Conservation (phyloP, 768 basidiomycete genomes). For the Xerocomellus dryophilus region DNA sequence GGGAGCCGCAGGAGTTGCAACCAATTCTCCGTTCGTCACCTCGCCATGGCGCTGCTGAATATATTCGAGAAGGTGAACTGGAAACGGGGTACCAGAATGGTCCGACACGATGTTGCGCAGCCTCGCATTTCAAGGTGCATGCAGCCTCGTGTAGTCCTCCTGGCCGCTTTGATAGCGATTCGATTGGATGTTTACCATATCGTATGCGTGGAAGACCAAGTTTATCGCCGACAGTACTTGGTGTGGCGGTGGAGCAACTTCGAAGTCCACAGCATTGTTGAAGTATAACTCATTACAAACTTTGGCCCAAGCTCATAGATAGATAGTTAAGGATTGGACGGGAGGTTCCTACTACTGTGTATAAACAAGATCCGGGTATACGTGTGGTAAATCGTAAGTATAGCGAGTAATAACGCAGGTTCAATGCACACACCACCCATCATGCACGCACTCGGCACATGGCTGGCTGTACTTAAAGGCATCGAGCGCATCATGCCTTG, state of each 20-base stretch:
- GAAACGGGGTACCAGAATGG: constrained; percentile 8
- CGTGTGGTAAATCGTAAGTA: constrained; percentile 16
- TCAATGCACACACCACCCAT: neutral
- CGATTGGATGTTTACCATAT: neutral
- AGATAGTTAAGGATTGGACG: constrained; percentile 3
- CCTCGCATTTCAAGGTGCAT: constrained; percentile 2
- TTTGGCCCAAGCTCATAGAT: neutral
- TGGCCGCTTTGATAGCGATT: constrained; percentile 12
- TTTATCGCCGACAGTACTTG: neutral
- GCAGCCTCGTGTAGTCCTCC: constrained; percentile 26
- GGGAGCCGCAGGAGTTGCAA: neutral
- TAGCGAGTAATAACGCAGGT: constrained; percentile 7
- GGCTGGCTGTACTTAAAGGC: constrained; percentile 28
- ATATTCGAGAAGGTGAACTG: constrained; percentile 5
- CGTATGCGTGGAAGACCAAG: neutral
- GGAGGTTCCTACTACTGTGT: constrained; percentile 12
- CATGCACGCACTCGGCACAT: neutral
- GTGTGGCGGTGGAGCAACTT: neutral
- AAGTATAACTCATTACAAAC: neutral
- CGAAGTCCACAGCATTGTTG: neutral
- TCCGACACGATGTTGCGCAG: constrained; percentile 13
- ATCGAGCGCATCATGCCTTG: constrained; percentile 14
- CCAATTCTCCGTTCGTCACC: neutral
- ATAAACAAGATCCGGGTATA: constrained; percentile 25
- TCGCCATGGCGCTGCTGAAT: neutral